These are phyloP conservation scores for Fagus sylvatica DNA, from an alignment of 306 rosid genomes.

Conservation along the genomic window DNA sequence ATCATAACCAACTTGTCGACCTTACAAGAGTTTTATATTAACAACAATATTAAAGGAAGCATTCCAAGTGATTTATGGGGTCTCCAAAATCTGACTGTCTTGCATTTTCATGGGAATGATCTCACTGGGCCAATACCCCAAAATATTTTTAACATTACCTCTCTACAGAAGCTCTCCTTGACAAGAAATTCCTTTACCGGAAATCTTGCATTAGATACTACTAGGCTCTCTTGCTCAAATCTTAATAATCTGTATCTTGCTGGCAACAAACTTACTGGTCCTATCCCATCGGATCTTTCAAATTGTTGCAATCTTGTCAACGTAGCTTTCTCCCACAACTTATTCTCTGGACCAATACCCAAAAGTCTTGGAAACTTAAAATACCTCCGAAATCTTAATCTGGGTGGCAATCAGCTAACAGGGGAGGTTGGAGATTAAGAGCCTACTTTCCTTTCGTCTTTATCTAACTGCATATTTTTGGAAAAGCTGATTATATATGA, in stretches of 20 bases:
- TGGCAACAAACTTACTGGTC: too few species aligned
- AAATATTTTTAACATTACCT: neutral
- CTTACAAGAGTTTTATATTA: neutral
- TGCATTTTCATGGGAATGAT: accelerated
- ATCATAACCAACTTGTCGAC: neutral
- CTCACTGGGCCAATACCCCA: neutral
- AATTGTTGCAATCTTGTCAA: neutral
- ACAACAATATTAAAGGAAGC: neutral
- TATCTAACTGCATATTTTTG: too few species aligned
- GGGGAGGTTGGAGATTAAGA: too few species aligned
- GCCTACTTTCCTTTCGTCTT: too few species aligned
- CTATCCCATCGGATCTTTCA: neutral
- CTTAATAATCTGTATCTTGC: accelerated
- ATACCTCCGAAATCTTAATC: accelerated
- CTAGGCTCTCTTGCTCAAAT: too few species aligned
- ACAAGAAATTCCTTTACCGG: accelerated
- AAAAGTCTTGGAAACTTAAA: neutral
- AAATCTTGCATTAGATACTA: neutral
- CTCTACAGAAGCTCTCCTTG: accelerated
- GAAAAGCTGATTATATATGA: accelerated
- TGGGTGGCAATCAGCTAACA: too few species aligned
- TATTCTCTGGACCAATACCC: neutral
- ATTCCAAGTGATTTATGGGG: neutral
- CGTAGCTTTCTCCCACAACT: accelerated
- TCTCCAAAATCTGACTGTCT: accelerated